Evolutionary conservation across 2,329 filamentous ascomycete species (phyloP).

Genomic region (Paraconiothyrium brasiliense): DNA sequence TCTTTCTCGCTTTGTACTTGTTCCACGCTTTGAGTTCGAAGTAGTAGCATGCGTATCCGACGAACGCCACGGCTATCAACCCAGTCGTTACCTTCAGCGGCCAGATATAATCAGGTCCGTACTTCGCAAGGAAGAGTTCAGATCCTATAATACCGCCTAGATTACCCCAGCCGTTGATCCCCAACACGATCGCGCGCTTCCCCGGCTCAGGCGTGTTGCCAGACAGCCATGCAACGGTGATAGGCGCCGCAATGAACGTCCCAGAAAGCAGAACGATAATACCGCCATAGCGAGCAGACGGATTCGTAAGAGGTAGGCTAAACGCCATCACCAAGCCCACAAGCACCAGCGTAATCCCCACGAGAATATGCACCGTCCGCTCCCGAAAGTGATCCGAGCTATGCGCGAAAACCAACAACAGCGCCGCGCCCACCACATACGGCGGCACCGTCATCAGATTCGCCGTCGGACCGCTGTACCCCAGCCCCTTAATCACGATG

Average conservation of each 20-base stretch:
- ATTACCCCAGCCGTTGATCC: conserved; percentile 37
- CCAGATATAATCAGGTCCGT: conserved; percentile 29
- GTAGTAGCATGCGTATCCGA: conserved; percentile 31
- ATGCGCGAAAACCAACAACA: conserved; percentile 56
- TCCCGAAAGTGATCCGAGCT: conserved; percentile 57
- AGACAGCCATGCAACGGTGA: conserved; percentile 37
- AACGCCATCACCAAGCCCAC: conserved; percentile 35
- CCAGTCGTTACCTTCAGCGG: conserved; percentile 36
- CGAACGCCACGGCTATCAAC: conserved; percentile 30
- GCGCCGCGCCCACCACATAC: conserved; percentile 57
- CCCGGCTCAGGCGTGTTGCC: conserved; percentile 29
- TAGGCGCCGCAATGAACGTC: conserved; percentile 33
- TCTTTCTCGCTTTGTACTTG: conserved; percentile 21
- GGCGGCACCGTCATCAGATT: conserved; percentile 61
- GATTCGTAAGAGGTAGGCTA: conserved; percentile 14
- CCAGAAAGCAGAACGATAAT: conserved; percentile 35
- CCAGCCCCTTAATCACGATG: conserved; percentile 58
- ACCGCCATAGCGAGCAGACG: conserved; percentile 27
- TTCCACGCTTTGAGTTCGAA: conserved; percentile 31
- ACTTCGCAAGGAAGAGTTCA: conserved; percentile 30
- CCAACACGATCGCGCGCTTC: conserved; percentile 32
- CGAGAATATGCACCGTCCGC: conserved; percentile 58
- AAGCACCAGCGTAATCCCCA: conserved; percentile 55
- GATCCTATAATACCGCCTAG: conserved; percentile 34
- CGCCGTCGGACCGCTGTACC: conserved; percentile 54